Evolutionary conservation across 495 filamentous ascomycete genomes (phyloP), one percentile per base, ranked within the genome.

Genomic region (Daldinia caldariorum): DNA sequence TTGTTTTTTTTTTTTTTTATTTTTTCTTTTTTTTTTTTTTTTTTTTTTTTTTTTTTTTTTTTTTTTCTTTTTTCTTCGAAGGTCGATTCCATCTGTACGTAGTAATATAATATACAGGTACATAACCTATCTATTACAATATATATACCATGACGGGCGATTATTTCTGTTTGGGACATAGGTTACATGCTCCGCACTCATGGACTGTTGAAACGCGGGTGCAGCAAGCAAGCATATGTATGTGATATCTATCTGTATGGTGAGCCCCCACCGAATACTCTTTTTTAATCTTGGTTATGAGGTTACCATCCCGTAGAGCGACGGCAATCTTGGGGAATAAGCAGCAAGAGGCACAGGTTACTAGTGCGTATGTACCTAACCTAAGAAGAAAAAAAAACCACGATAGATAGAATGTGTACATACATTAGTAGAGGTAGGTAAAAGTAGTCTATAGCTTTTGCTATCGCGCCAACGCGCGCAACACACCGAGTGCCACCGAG

Each of bases 271-370:
- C 71, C 68, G 75, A 47, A 72, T 66, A 67, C 62, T 58, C n/a
- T 64, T 75, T 58, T 53, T 64, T 75, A 67, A 73, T 71, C 72
- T 72, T 75, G 70, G 72, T 73, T 77, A 71, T 65, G 63, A 71
- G 70, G 66, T 67, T 77, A 70, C 75, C 61, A 75, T 74, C 70
- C 71, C 75, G 75, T 71, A 67, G 66, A 74, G 68, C 65, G 75
- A 70, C 74, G 65, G 66, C 73, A 67, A 61, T 73, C 65, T 68
- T 53, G 56, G 69, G 66, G 73, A 60, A 63, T 49, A 45, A 38
- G 54, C 20, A 57, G 16, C 32, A 57, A 37, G 22, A 58, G 53
- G 61, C 70, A 37, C 56, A 65, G 62, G 18, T 31, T 60, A 45
- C 41, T 45, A 47, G 43, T 47, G 8, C 34, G n/a, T 29, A 10